phyloP scores from a whole-genome alignment of 2,329 filamentous ascomycete species.

The Cadophora luteo-olivacea region DNA sequence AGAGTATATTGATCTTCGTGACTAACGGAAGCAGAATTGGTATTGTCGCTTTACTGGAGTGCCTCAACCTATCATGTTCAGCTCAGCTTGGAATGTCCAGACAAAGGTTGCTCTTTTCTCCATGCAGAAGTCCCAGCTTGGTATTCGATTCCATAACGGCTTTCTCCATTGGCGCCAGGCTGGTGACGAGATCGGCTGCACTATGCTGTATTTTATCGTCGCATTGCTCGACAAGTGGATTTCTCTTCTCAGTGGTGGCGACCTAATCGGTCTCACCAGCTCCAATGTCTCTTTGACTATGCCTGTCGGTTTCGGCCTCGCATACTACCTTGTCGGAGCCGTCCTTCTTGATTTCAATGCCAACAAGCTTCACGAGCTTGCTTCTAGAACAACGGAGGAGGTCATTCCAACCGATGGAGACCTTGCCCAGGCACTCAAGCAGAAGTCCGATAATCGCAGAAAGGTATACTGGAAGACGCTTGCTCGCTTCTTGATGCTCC shows the following conservation, averaged over 20 bases:
- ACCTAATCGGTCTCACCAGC: constrained; percentile 48
- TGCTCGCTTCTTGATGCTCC: constrained; percentile 54
- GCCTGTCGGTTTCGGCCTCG: constrained; percentile 59
- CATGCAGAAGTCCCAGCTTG: constrained; percentile 59
- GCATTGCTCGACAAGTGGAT: constrained; percentile 63
- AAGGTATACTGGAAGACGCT: constrained; percentile 58
- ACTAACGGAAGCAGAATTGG: constrained; percentile 50
- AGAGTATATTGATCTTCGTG: background rate
- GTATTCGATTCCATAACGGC: constrained; percentile 60
- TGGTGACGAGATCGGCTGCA: constrained; percentile 55
- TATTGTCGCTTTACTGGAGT: constrained; percentile 57
- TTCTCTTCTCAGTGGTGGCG: constrained; percentile 52
- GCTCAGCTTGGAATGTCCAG: constrained; percentile 64
- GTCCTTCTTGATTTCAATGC: constrained; percentile 62
- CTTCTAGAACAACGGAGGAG: constrained; percentile 49
- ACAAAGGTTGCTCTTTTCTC: constrained; percentile 60
- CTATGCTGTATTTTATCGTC: constrained; percentile 59
- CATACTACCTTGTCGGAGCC: constrained; percentile 63
- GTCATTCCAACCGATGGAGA: constrained; percentile 53
- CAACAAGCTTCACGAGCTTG: constrained; percentile 54
- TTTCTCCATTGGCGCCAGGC: constrained; percentile 65
- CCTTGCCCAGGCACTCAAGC: constrained; percentile 46
- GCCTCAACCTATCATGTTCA: constrained; percentile 57
- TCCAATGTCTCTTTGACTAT: constrained; percentile 45
- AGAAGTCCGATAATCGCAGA: constrained; percentile 38